Evolutionary conservation across 164 flowering plant species (phyloP), one percentile per base, ranked within the genome.

Genomic region (Vitis cinerea): DNA sequence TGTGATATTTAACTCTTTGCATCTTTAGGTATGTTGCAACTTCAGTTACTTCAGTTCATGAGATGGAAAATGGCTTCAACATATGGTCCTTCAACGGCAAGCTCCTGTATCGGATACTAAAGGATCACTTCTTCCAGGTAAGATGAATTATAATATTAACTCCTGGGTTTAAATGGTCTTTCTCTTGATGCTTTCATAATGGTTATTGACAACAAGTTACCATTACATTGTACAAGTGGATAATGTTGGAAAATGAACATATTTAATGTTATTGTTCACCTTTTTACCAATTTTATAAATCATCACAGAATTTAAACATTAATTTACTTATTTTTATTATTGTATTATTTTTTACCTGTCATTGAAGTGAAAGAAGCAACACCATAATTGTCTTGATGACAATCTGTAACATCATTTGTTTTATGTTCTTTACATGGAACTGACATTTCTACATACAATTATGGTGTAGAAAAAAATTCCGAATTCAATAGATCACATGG

Each of bases 41-140:
- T 29, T 71, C 94, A 10, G 98, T 92, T 67, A 96, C 99, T 58
- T 93, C 99, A 48, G 95, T 96, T 70, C 99, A 93, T 79, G 99
- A 91, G 79, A 93, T 93, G 97, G 98, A 96, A 69, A 96, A 93
- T 77, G 98, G 99, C 2, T 90, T 91, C 88, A 87, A 85, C 75
- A 87, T 96, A 13, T 92, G 99, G 99, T 93, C 98, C 13, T 96
- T 93, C 83, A 79, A 86, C 65, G 97, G 98, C 27, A 96, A 91
- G 79, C 78, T 90, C 19, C 87, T 90, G 0, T 96, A 96, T 70
- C 71, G 97, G 72, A 88, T 87, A 64, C 82, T 89, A 57, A 92
- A 88, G 82, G 99, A 96, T 74, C 95, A 89, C 76, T 92, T 93
- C 85, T 88, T 78, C 70, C 99, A 93, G 90, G 98, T 95, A 77